Evolutionary conservation across 2,329 filamentous ascomycete species (phyloP), one percentile per base, ranked within the genome.

Genomic region (Penicillium janthinellum): DNA sequence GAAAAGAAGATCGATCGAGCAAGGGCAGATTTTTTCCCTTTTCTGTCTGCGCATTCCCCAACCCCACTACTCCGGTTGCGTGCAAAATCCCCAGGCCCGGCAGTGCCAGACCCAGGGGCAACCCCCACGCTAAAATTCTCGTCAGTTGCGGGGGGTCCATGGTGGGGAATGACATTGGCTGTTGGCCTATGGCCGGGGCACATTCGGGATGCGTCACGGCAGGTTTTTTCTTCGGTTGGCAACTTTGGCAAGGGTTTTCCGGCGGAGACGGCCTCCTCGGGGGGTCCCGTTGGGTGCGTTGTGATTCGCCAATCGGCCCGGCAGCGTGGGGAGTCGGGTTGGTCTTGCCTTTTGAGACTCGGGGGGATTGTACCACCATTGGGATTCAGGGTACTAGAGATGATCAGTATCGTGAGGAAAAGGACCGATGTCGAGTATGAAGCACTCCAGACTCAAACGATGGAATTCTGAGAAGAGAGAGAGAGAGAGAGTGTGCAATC

Each of bases 111-210:
- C 31, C 31, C 31, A 31, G 7, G 31, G 31, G 31, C 31, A 54
- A 63, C 61, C 61, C 61, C 61, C 61, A 63, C 61, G 61, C 58
- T 20, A 54, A 54, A 61, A 60, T 58, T 53, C 58, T 58, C 58
- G 52, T 56, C 48, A 54, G 47, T 51, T 60, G 61, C 61, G 61
- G 61, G 61, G 47, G 47, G 8, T n/a, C 35, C 34, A 20, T 14
- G n/a, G 47, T 49, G 47, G 47, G 47, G 47, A 49, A 47, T 47
- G 25, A 31, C 1, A n/a, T 15, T 31, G 14, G 44, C 5, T 11
- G 22, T 10, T 31, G 44, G 44, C 44, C 25, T 31, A 31, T 47
- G 44, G 15, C 8, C 42, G 12, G 28, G 15, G 17, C 34, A 31
- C n/a, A 7, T 10, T 49, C 47, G 47, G 47, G 47, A 35, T 14